Evolutionary conservation across 1,284 basidiomycete species (phyloP).

Genomic region (Marasmius sp.): DNA sequence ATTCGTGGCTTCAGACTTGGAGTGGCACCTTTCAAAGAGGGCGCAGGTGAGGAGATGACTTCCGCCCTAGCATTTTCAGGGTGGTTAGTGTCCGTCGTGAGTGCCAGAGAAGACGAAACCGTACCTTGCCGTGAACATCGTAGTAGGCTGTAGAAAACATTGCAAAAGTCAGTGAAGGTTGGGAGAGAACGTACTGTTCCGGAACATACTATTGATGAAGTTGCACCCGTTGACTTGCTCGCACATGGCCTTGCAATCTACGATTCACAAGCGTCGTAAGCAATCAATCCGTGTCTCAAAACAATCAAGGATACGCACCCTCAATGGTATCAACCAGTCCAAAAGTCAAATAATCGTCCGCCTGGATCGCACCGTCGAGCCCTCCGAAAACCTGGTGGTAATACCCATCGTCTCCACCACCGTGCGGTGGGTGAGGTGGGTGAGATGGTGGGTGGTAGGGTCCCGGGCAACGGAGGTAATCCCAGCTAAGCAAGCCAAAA

Average conservation of each 20-base stretch:
- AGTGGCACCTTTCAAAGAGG: conserved; percentile 37
- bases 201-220: conserved; percentile 32
- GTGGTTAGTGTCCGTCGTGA: neutral
- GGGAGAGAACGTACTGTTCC: neutral
- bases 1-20: conserved; percentile 32
- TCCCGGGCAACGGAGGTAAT: conserved; percentile 20
- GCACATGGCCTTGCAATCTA: conserved; percentile 35
- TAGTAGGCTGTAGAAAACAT: conserved; percentile 25
- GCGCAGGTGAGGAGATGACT: conserved; percentile 42
- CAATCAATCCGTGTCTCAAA: neutral
- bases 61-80: conserved; percentile 25
- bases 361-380: conserved; percentile 28
- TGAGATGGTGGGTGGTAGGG: conserved; percentile 7
- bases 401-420: conserved; percentile 17
- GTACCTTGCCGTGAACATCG: conserved; percentile 32
- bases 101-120: neutral
- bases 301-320: conserved; percentile 13
- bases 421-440: neutral
- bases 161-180: neutral
- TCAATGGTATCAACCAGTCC: conserved; percentile 33
- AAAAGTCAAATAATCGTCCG: conserved; percentile 29
- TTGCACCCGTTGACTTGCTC: conserved; percentile 27
- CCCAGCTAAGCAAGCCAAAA: conserved; percentile 19
- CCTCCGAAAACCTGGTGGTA: conserved; percentile 26
- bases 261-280: neutral